phyloP scores from a whole-genome alignment of 2,329 filamentous ascomycete genomes.

The Emydomyces testavorans region DNA sequence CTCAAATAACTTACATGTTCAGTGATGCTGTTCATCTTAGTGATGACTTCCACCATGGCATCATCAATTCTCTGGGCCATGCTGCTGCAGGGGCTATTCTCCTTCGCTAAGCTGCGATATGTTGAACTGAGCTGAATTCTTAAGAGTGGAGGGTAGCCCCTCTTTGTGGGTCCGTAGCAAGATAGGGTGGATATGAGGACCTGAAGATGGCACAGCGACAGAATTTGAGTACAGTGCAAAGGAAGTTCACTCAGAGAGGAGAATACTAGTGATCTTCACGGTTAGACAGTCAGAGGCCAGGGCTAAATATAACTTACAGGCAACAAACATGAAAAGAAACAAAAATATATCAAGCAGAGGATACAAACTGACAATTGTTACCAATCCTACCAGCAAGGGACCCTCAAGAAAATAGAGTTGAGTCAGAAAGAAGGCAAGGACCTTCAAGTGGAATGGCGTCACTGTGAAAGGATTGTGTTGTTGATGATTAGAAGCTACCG shows the following conservation, averaged over 20 bases:
- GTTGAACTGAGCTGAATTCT: neutral
- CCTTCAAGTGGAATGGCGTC: neutral
- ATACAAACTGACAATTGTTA: neutral
- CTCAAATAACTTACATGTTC: constrained; percentile 20
- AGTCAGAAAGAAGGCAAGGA: neutral
- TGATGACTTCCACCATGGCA: constrained; percentile 24
- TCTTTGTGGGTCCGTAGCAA: neutral
- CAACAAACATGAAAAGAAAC: neutral
- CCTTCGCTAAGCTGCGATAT: neutral
- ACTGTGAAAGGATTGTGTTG: neutral
- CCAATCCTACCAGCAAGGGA: neutral
- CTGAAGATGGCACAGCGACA: neutral
- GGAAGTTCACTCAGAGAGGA: neutral
- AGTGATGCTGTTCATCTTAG: constrained; percentile 21
- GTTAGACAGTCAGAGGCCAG: no score
- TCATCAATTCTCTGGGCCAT: constrained; percentile 21
- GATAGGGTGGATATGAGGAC: neutral
- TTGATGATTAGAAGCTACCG: neutral
- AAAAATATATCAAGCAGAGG: neutral
- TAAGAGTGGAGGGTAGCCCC: neutral
- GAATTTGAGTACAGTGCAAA: neutral
- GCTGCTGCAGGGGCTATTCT: neutral
- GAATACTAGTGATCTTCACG: neutral
- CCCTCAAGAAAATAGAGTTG: neutral
- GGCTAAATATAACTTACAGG: neutral